Evolutionary conservation across 768 basidiomycete genomes (phyloP).

Genomic region (Tulasnella sp.): DNA sequence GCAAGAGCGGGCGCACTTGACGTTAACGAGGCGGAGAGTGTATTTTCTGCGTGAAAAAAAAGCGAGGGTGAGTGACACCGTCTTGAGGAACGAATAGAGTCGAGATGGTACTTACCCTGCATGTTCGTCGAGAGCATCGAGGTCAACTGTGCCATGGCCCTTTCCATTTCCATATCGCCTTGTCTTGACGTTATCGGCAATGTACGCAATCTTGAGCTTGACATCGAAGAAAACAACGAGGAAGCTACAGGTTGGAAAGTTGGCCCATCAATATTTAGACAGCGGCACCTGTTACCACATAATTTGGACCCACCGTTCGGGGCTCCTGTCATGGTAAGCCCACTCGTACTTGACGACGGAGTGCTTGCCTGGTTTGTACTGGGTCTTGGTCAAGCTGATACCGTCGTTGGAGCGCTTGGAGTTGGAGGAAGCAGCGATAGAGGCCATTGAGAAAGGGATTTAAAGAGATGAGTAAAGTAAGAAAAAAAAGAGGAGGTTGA

Average conservation of each 20-base stretch:
- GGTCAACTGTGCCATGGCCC: not conserved
- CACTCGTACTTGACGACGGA: not conserved
- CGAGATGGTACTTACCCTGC: not conserved
- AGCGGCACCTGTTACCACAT: too few species aligned
- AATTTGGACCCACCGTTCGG: not conserved
- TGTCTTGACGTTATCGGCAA: not conserved
- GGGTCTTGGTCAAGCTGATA: not conserved
- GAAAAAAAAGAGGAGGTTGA: not conserved
- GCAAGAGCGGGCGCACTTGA: not conserved
- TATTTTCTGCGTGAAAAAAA: not conserved
- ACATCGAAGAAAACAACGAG: not conserved
- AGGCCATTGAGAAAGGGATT: not conserved
- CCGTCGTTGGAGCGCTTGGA: not conserved
- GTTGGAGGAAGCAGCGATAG: not conserved
- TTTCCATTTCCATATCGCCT: not conserved
- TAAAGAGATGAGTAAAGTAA: constrained; percentile 10
- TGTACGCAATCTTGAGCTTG: not conserved
- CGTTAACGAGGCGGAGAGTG: not conserved
- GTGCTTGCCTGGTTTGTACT: not conserved
- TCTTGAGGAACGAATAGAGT: too few species aligned
- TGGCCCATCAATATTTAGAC: too few species aligned
- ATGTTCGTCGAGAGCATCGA: not conserved
- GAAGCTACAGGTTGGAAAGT: not conserved
- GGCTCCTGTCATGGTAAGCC: not conserved
- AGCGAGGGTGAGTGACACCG: not conserved